Conservation (phyloP, 2,329 filamentous ascomycete genomes). For the Dryadomyces sulphureus region DNA sequence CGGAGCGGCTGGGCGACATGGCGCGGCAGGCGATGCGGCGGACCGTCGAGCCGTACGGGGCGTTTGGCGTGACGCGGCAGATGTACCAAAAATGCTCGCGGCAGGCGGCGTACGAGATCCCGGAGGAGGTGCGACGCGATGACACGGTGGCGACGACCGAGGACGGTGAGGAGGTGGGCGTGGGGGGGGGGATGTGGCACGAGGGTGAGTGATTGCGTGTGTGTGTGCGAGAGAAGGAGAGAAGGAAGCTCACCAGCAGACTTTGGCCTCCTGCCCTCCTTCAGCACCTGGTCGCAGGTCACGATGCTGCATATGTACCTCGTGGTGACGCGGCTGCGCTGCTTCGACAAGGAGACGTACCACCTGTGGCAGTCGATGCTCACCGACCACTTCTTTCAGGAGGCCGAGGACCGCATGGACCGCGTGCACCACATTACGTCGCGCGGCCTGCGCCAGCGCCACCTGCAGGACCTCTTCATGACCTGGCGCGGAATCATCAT, state of each 20-base stretch:
- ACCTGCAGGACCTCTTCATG: slow-evolving; percentile 77
- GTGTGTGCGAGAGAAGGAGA: background rate
- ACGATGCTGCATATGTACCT: slow-evolving; percentile 96
- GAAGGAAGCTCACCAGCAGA: slow-evolving; percentile 29
- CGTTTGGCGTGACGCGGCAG: slow-evolving; percentile 63
- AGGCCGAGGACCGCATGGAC: slow-evolving; percentile 72
- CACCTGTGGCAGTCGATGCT: slow-evolving; percentile 77
- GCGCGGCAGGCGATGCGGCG: slow-evolving; percentile 10
- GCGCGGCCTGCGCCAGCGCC: slow-evolving; percentile 43
- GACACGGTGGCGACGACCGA: slow-evolving; percentile 55
- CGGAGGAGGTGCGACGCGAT: slow-evolving; percentile 49
- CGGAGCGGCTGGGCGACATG: slow-evolving; percentile 9
- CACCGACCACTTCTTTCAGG: slow-evolving; percentile 89
- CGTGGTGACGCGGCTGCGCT: slow-evolving; percentile 67
- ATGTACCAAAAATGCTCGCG: slow-evolving; percentile 62
- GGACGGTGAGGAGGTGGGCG: slow-evolving; percentile 70
- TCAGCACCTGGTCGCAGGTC: slow-evolving; percentile 90
- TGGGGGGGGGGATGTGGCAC: slow-evolving; percentile 67
- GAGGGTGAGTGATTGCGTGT: slow-evolving; percentile 39
- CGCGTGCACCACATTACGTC: slow-evolving; percentile 58
- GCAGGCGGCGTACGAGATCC: slow-evolving; percentile 64
- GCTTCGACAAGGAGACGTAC: slow-evolving; percentile 54
- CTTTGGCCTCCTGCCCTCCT: slow-evolving; percentile 68
- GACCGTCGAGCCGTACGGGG: slow-evolving; percentile 41
- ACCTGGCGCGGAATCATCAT: slow-evolving; percentile 83